Evolutionary conservation across 2,329 filamentous ascomycete genomes (phyloP), one percentile per base, ranked within the genome.

Genomic region (Ophiosphaerella korrae): DNA sequence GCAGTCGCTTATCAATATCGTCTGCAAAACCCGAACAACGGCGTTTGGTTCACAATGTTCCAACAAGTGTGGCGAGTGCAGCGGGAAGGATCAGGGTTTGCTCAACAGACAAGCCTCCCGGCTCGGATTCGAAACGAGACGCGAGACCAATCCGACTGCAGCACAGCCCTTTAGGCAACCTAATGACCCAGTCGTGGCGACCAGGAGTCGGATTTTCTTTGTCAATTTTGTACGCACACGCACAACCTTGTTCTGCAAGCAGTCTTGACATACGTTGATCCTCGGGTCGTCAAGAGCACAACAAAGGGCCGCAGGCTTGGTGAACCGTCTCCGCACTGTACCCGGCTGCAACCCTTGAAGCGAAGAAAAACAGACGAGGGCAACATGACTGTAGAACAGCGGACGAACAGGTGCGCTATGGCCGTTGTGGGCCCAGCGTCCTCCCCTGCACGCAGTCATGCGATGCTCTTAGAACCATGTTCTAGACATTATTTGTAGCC

Each of bases 381-480:
- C n/a, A 24, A 31, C 26, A n/a, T 8, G 14, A 8, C 39, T 5
- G 12, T 18, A 18, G 6, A 34, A 36, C 42, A 41, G 48, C 45
- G 56, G 57, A 53, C 50, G 55, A 54, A 52, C 50, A 34, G 37
- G 44, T 55, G 49, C 42, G 46, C 57, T 58, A 54, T 45, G 38
- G 24, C 38, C 31, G 29, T 32, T 40, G 4, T 29, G 29, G 49
- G 38, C 8, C 36, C 53, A 57, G 55, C 42, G 42, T n/a, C 5
- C 41, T 51, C 42, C 46, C 26, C 24, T 49, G 44, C 33, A 50
- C 37, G 47, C 50, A 55, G 42, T 33, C 37, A 29, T 39, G 11
- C 31, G 48, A 40, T 56, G 50, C 55, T 55, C 53, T 56, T 55
- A 55, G 52, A 52, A 51, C 40, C 47, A 21, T 42, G 23, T 31